A percentile compares a stretch with the other conserved stretches of the same genome.
Evolutionary conservation across 2,329 filamentous ascomycete species (phyloP).

Genomic region (Gliomastix tumulicola): DNA sequence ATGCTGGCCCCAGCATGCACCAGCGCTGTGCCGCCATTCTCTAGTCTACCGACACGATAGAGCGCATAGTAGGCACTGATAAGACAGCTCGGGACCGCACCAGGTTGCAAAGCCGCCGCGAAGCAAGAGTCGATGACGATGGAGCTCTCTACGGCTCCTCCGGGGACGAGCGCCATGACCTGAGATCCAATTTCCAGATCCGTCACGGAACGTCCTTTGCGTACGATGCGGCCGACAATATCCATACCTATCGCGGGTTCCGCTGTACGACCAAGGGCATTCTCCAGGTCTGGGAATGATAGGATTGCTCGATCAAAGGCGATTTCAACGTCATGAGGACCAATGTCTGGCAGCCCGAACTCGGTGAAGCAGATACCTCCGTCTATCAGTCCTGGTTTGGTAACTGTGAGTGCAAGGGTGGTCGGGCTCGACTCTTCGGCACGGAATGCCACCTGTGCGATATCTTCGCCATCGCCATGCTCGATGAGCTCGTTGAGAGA

Average conservation of each 20-base stretch:
- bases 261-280: constrained; percentile 19
- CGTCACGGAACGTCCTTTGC: constrained; percentile 21
- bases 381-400: constrained; percentile 15
- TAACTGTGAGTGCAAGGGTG: constrained; percentile 9
- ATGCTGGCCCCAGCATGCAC: constrained; percentile 35
- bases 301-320: constrained; percentile 26
- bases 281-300: constrained; percentile 26
- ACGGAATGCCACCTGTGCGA: constrained; percentile 13
- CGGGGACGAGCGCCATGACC: constrained; percentile 30
- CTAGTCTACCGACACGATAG: constrained; percentile 17
- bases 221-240: constrained; percentile 25
- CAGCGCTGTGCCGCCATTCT: constrained; percentile 24
- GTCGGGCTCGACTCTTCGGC: neutral
- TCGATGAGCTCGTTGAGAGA: constrained; percentile 39
- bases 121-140: constrained; percentile 25
- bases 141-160: constrained; percentile 25
- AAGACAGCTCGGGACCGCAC: constrained; percentile 27
- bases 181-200: constrained; percentile 25
- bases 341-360: constrained; percentile 10
- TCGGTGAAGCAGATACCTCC: constrained; percentile 16
- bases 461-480: constrained; percentile 6
- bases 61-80: constrained; percentile 36
- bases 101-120: constrained; percentile 14
- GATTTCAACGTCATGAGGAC: constrained; percentile 29
- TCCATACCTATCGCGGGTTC: constrained; percentile 31